A percentile compares a stretch with the other conserved stretches of the same genome.
Evolutionary conservation across 805 yeast species (phyloP).

Genomic region (Saccharomyces mikatae): DNA sequence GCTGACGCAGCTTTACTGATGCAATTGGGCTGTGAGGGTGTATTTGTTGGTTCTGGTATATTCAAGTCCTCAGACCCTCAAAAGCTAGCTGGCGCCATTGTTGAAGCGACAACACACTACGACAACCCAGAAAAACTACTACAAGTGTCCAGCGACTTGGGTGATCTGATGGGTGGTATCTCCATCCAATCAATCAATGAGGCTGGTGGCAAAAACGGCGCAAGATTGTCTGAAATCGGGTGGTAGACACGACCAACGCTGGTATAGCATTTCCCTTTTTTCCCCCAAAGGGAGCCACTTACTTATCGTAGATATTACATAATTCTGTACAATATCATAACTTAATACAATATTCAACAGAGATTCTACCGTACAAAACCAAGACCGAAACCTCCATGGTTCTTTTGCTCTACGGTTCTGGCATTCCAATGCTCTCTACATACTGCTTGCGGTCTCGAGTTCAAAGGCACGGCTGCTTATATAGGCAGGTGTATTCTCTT

Average conservation of each 20-base stretch:
- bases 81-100: constrained; percentile 65
- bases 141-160: constrained; percentile 60
- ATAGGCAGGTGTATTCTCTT: neutral
- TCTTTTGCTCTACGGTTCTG: neutral
- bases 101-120: constrained; percentile 68
- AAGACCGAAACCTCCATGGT: neutral
- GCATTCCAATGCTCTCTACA: neutral
- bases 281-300: neutral
- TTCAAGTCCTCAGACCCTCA: constrained; percentile 67
- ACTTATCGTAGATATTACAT: neutral
- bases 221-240: constrained; percentile 40
- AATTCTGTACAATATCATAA: neutral
- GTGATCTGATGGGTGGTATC: constrained; percentile 69
- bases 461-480: too few relatives aligned
- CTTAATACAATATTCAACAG: neutral
- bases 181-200: constrained; percentile 43
- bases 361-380: neutral
- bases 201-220: constrained; percentile 32
- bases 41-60: constrained; percentile 71
- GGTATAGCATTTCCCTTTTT: too few relatives aligned
- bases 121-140: constrained; percentile 51
- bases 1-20: constrained; percentile 80
- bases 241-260: constrained; percentile 32
- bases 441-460: too few relatives aligned
- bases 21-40: constrained; percentile 76